Base-by-base conservation (phyloP, 2,329 filamentous ascomycete species). In the Arthroderma sp. region DNA sequence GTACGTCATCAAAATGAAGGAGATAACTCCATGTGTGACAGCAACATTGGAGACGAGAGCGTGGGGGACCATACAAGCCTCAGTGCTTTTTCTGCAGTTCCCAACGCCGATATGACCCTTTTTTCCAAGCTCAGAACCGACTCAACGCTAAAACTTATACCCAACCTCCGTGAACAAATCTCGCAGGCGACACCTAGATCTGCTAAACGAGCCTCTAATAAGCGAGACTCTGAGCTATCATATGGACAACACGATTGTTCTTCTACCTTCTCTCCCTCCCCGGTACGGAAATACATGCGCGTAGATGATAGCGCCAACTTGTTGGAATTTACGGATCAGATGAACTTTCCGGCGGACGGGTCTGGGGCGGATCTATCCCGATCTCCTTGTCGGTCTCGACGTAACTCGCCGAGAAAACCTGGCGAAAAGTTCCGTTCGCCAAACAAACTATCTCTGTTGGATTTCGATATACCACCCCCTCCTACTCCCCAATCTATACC, bases 401-500 rank as follows among this genome's bases (percentile, higher is more conserved):
- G 61, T 21, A 33, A 23, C n/a, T 77, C 76, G n/a, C 76, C 76
- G 1, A 65, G 70, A 56, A 74, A 75, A 59, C 65, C 66, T 56
- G 64, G 66, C 3, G 68, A 72, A 33, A 65, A 67, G 5, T 66
- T 68, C 53, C 65, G 69, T 17, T 69, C 71, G 2, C 71, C 72
- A 2, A 71, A 70, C 49, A 83, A 87, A 63, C 78, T 83, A 35
- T 88, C 86, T 66, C 79, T 93, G 44, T 81, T 94, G 51, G 89
- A 95, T 71, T 93, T 94, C 68, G 93, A 97, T 66, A 86, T 97
- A 8, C 90, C 91, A n/a, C 89, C 91, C 0, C 84, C 90, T 63
- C 90, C 91, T 1, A 97, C 93, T 0, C 93, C 93, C 13, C 84
- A 91, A 61, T 95, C 89, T 57, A 81, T 97, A 38, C 93, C 93